Evolutionary conservation across 176 grass and related monocot species (phyloP), one percentile per base, ranked within the genome.

Genomic region (Typha latifolia): DNA sequence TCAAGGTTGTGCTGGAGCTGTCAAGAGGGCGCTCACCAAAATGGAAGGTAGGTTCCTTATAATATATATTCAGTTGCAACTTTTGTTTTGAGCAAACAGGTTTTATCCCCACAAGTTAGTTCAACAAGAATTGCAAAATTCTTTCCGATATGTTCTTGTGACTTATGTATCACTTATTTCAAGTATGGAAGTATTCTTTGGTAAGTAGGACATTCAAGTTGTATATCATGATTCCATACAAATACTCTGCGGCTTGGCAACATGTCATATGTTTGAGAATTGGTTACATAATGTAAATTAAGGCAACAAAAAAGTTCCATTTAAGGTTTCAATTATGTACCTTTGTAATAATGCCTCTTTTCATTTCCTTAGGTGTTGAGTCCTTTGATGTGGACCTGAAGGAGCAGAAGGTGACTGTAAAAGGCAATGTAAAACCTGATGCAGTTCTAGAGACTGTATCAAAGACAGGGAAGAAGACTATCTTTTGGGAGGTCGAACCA

Each of bases 351-450:
- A 37, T 63, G 49, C 57, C 14, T 81, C 69, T 3, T 69, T 20
- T 29, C 12, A 67, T 66, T 73, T 26, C 7, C 13, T 69, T 53
- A 96, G 87, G 91, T 67, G 77, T 96, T 16, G 87, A 96, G 61
- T 78, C 72, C 70, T 96, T 96, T 29, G 87, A 96, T 78, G 84
- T 96, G 16, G 82, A 96, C 72, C 47, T 90, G 56, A 67, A 95
- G 76, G 75, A 90, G 49, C 91, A 96, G 76, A 96, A 96, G 73
- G 91, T 96, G 48, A 96, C 91, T 3, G 91, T 96, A 2, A 88
- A 72, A 79, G 87, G 91, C 66, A 88, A 88, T 63, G 73, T 96
- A 34, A 88, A 82, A 67, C 79, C 87, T 1, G 84, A 88, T 29
- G 91, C 78, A 11, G 87, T 96, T 70, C 69, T 96, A 67, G 83